Evolutionary conservation across 495 filamentous ascomycete species (phyloP), one percentile per base, ranked within the genome.

Genomic region (Melanomma pulvis-pyrius): DNA sequence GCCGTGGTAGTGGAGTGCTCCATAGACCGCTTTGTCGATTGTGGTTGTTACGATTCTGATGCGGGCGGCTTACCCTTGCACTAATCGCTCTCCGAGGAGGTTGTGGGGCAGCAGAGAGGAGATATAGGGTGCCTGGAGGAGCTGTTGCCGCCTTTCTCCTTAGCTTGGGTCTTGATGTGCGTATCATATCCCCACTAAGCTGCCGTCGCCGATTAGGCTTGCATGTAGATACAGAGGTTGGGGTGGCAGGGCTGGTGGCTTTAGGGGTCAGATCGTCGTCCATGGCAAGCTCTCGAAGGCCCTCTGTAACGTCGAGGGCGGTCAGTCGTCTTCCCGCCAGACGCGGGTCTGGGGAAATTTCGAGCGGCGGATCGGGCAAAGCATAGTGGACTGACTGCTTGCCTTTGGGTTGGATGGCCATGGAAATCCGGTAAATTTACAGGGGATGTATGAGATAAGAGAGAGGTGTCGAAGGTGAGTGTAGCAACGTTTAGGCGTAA

Each of bases 1-100:
- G 11, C 2, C 56, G 63, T 15, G 56, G 47, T 6, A 56, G 19
- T 15, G 15, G 25, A 1, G 55, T 22, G 21, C 25, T 46, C 22
- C 22, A n/a, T 13, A 9, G n/a, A n/a, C 25, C n/a, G 19, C 8
- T 51, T 24, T 7, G n/a, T 46, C 21, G 30, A 21, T 22, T 36
- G 15, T 30, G 26, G 28, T 21, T 44, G 13, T 9, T 22, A 4
- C 11, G 19, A 8, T 9, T 48, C 15, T 34, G 56, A 19, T 9
- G 6, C 15, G 55, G 47, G 26, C 62, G 22, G 4, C 29, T 32
- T 57, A 51, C n/a, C 32, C 65, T 56, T 19, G 65, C 65, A 26
- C 65, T 68, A 25, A 62, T 68, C 4, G 51, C 65, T 52, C 58
- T 19, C 50, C 59, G 19, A 24, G 46, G 58, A 5, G 59, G 65